Percentiles rank a stretch among this genome's conserved stretches.
Conservation (phyloP, 2,329 filamentous ascomycete species). For the Penicillium thymicola region DNA sequence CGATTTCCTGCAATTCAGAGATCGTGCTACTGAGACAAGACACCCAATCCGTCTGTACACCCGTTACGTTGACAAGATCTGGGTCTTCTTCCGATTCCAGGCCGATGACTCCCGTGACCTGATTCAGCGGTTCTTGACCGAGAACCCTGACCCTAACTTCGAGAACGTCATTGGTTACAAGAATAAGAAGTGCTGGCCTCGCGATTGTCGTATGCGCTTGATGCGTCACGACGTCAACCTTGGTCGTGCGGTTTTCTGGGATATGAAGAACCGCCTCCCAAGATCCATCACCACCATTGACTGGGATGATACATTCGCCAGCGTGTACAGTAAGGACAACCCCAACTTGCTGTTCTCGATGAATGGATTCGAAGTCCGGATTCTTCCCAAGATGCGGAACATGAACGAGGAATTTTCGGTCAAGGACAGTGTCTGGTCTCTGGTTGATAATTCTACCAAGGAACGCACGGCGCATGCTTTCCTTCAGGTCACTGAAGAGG, state of each 20-base stretch:
- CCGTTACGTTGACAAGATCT: constrained; percentile 96
- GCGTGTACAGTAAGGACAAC: constrained; percentile 96
- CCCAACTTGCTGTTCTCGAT: constrained; percentile 96
- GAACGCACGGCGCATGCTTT: constrained; percentile 97
- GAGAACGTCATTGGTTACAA: constrained; percentile 99
- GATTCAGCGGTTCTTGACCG: constrained; percentile 95
- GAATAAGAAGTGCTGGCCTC: constrained; percentile 99
- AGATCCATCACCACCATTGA: constrained; percentile 95
- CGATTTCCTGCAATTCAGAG: constrained; percentile 95
- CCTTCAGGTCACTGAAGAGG: constrained; percentile 94
- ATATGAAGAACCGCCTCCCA: constrained; percentile 93
- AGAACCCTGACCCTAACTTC: constrained; percentile 97
- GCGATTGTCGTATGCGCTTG: constrained; percentile 93
- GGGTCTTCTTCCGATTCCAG: constrained; percentile 92
- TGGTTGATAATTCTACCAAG: constrained; percentile 94
- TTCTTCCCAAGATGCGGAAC: constrained; percentile 91
- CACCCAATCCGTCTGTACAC: constrained; percentile 98
- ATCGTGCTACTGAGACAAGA: constrained; percentile 83
- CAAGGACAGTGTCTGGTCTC: constrained; percentile 97
- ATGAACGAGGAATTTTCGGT: constrained; percentile 94
- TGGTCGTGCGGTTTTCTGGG: constrained; percentile 97
- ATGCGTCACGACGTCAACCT: constrained; percentile 99
- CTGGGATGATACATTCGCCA: constrained; percentile 98
- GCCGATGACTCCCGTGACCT: constrained; percentile 93
- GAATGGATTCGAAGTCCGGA: constrained; percentile 96